phyloP scores from a whole-genome alignment of 106 monocot species.

The Dendrobium officinale region DNA sequence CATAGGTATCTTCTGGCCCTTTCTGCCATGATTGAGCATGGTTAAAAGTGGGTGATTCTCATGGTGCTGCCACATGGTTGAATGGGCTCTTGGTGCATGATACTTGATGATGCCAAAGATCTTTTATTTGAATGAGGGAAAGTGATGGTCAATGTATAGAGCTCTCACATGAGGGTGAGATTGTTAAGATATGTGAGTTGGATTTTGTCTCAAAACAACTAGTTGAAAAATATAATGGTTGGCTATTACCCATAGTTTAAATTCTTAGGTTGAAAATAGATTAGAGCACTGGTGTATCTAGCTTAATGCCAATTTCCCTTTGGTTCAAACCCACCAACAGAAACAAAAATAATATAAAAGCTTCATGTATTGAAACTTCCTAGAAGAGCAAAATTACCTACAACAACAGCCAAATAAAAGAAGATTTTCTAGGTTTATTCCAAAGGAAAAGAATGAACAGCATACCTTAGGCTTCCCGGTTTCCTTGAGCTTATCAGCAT shows the following conservation, averaged over 20 bases:
- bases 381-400: background rate
- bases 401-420: background rate
- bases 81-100: background rate
- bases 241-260: background rate
- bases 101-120: background rate
- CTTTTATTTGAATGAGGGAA: background rate
- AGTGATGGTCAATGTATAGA: background rate
- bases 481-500: conserved; percentile 64
- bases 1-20: background rate
- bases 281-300: background rate
- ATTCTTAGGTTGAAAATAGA: background rate
- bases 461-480: conserved; percentile 47
- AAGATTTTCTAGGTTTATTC: background rate
- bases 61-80: background rate
- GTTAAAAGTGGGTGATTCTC: background rate
- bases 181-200: background rate
- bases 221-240: background rate
- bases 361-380: background rate
- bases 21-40: background rate
- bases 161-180: background rate
- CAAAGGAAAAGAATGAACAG: background rate
- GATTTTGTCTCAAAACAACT: background rate
- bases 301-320: background rate
- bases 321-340: background rate
- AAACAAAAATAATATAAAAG: background rate